Percentiles rank a stretch among this genome's conserved stretches.
Conservation (phyloP, 768 basidiomycete genomes). For the Pleurotus tuoliensis region DNA sequence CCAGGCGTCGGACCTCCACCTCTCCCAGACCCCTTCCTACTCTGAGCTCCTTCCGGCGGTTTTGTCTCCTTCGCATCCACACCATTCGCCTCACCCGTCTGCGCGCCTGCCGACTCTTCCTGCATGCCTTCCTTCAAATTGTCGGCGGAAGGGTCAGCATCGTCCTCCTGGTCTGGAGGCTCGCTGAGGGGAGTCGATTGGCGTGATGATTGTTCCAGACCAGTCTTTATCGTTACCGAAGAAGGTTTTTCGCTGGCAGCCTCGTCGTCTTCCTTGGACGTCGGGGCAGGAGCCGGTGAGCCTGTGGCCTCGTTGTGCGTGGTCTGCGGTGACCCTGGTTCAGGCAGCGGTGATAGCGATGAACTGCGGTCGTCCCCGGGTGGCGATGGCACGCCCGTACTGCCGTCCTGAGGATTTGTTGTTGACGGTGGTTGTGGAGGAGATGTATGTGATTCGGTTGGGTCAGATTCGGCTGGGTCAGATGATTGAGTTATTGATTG, state of each 20-base stretch:
- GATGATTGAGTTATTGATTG: neutral
- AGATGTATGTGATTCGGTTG: conserved; percentile 10
- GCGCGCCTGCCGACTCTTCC: conserved; percentile 1
- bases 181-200: conserved; percentile 75
- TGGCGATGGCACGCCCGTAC: conserved; percentile 20
- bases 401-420: conserved; percentile 20
- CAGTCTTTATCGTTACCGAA: conserved; percentile 5
- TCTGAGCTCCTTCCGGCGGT: conserved; percentile 11
- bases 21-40: conserved; percentile 4
- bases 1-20: neutral
- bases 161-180: conserved; percentile 17
- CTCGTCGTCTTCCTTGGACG: conserved; percentile 29
- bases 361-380: conserved; percentile 43
- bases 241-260: conserved; percentile 24
- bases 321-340: conserved; percentile 31
- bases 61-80: neutral
- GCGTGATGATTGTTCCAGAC: conserved; percentile 36
- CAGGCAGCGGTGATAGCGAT: conserved; percentile 54
- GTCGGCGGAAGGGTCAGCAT: conserved; percentile 1
- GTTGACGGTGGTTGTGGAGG: conserved; percentile 18
- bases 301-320: conserved; percentile 12
- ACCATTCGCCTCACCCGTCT: neutral
- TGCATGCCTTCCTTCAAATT: conserved; percentile 8
- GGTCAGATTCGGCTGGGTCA: conserved; percentile 15
- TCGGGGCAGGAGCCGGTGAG: conserved; percentile 9